Evolutionary conservation across 2,329 filamentous ascomycete genomes (phyloP).

Genomic region (Claviceps arundinis): DNA sequence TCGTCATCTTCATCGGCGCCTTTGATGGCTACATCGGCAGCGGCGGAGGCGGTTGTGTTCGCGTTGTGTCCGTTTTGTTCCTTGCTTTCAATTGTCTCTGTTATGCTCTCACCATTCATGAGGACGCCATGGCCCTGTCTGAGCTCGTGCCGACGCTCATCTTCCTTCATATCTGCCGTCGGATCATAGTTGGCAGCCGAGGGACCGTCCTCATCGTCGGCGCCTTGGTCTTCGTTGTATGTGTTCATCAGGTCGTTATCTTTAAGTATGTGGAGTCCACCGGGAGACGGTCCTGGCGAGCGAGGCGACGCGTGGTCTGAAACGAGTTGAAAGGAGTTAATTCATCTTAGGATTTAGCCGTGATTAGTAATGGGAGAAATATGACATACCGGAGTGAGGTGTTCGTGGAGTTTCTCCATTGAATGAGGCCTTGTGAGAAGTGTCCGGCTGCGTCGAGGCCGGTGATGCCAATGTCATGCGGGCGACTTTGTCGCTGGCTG

Average conservation of each 20-base stretch:
- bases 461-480: constrained; percentile 39
- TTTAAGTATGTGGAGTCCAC: constrained; percentile 48
- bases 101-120: constrained; percentile 26
- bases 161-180: constrained; percentile 76
- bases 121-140: constrained; percentile 43
- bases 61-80: not conserved
- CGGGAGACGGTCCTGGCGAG: constrained; percentile 35
- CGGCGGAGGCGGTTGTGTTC: constrained; percentile 10
- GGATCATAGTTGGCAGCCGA: constrained; percentile 94
- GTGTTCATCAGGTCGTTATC: constrained; percentile 56
- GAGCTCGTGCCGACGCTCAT: constrained; percentile 56
- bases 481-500: constrained; percentile 42
- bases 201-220: constrained; percentile 50
- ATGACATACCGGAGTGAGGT: constrained; percentile 33
- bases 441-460: constrained; percentile 33
- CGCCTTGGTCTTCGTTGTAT: constrained; percentile 28
- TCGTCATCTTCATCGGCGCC: constrained; percentile 56
- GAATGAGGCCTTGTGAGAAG: constrained; percentile 20
- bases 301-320: constrained; percentile 28
- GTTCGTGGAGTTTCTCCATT: constrained; percentile 28
- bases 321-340: not conserved
- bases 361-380: constrained; percentile 7
- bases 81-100: constrained; percentile 3
- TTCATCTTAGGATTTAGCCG: constrained; percentile 9
- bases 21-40: constrained; percentile 25